Conservation (phyloP, 352 stramenopile species). For the Phytopythium vexans region DNA sequence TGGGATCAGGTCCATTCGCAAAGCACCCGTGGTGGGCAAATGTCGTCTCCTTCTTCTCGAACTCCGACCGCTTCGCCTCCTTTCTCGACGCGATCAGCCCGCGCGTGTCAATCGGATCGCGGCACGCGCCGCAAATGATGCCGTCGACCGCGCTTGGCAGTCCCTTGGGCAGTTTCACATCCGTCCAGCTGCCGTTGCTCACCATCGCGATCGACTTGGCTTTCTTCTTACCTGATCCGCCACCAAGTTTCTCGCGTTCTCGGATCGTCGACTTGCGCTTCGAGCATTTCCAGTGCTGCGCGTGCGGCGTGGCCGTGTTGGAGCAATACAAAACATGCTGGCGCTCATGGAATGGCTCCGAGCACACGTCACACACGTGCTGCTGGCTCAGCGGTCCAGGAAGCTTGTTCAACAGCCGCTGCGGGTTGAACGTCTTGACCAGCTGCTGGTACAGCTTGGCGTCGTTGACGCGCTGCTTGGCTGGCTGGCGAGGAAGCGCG, state of each 20-base stretch:
- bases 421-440: slow-evolving; percentile 52
- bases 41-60: slow-evolving; percentile 53
- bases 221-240: slow-evolving; percentile 51
- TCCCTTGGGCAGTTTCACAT: slow-evolving; percentile 50
- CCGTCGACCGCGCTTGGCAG: slow-evolving; percentile 46
- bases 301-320: slow-evolving; percentile 31
- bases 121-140: slow-evolving; percentile 59
- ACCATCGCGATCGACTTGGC: slow-evolving; percentile 46
- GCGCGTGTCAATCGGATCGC: slow-evolving; percentile 40
- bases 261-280: slow-evolving; percentile 42
- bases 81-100: slow-evolving; percentile 52
- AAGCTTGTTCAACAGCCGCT: slow-evolving; percentile 50
- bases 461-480: slow-evolving; percentile 37
- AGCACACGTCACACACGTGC: slow-evolving; percentile 58
- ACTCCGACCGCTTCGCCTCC: slow-evolving; percentile 44
- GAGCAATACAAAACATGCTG: slow-evolving; percentile 80
- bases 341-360: slow-evolving; percentile 67
- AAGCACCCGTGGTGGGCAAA: slow-evolving; percentile 66
- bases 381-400: slow-evolving; percentile 53
- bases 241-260: slow-evolving; percentile 15
- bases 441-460: slow-evolving; percentile 45
- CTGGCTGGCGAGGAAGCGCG: slow-evolving; percentile 13
- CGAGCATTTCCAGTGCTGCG: slow-evolving; percentile 79
- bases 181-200: slow-evolving; percentile 49
- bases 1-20: slow-evolving; percentile 37